Evolutionary conservation across 176 grass and related monocot species (phyloP), one percentile per base, ranked within the genome.

Genomic region (Carex scoparia): DNA sequence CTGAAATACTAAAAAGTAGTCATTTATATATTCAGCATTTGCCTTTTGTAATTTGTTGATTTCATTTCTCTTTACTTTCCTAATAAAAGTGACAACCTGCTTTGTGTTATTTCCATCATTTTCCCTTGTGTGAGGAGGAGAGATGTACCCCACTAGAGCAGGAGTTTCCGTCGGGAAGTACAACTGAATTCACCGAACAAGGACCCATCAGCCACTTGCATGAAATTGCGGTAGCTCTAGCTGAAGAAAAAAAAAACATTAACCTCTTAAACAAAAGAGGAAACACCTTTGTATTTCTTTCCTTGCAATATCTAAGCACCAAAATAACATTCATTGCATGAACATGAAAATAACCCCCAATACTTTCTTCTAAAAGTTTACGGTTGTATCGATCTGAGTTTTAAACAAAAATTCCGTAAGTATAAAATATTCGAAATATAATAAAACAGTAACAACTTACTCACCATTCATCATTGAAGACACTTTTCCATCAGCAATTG

Each of bases 121-220:
- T 70, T 70, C 6, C 13, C 15, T 42, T 70, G 3, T 40, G 10
- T 40, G 64, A 23, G 27, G 11, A 2, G 56, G 69, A 83, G 7
- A 86, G 77, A 2, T 1, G 69, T 98, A 98, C 92, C 89, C 95
- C 92, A 80, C 95, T 94, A 68, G 89, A 84, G 63, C 87, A 89
- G 3, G 88, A 94, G 66, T 87, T 88, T 4, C 95, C 89, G 82
- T 94, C n/a, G 18, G 85, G 80, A n/a, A 94, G 70, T 79, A 84
- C 85, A n/a, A 98, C 80, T 2, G 84, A 90, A 87, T 94, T 98
- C 46, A 98, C 86, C 49, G 87, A 90, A 76, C 89, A 94, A 82
- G 88, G 81, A 62, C 95, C 92, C 92, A 98, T 94, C 75, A 98
- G 80, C 95, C 95, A 98, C 89, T 94, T 88, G 70, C 95, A 94